Evolutionary conservation across 2,329 filamentous ascomycete genomes (phyloP).

Genomic region (Colletotrichum tabaci): DNA sequence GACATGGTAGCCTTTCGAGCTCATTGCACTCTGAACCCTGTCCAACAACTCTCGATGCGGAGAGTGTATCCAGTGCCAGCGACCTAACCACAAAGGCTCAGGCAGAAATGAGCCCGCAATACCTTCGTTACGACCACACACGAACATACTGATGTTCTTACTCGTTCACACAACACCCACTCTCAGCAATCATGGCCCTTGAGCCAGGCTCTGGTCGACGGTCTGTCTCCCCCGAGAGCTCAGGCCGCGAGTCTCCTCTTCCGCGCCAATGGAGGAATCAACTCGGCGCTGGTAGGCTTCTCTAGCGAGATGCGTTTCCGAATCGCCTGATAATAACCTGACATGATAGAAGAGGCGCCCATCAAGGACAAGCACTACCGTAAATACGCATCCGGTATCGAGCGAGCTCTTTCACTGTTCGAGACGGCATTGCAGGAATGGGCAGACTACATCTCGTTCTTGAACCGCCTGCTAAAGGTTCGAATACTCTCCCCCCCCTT

Average conservation of each 20-base stretch:
- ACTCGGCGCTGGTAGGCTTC: conserved; percentile 79
- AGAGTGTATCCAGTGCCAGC: conserved; percentile 7
- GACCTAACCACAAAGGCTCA: background rate
- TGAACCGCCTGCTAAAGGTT: conserved; percentile 92
- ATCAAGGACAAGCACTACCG: conserved; percentile 80
- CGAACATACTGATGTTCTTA: conserved; percentile 32
- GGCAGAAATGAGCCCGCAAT: conserved; percentile 48
- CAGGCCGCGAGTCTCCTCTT: conserved; percentile 83
- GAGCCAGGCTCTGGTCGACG: conserved; percentile 71
- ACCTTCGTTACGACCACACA: conserved; percentile 37
- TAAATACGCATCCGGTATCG: conserved; percentile 90
- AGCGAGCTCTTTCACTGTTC: conserved; percentile 89
- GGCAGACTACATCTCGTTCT: conserved; percentile 99
- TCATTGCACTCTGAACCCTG: conserved; percentile 15
- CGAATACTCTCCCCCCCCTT: conserved; percentile 32
- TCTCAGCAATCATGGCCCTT: conserved; percentile 70
- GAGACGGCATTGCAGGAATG: conserved; percentile 97
- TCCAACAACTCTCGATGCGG: conserved; percentile 42
- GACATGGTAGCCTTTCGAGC: conserved; percentile 43
- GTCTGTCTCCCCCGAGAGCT: conserved; percentile 84
- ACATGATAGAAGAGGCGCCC: conserved; percentile 65
- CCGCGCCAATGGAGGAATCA: conserved; percentile 84
- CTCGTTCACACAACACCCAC: conserved; percentile 32
- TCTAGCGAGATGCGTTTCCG: conserved; percentile 2
- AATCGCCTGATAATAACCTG: conserved; percentile 30